Percentiles rank a stretch among this genome's conserved stretches.
phyloP scores from a whole-genome alignment of 306 rosid species.

The Prunus dulcis region DNA sequence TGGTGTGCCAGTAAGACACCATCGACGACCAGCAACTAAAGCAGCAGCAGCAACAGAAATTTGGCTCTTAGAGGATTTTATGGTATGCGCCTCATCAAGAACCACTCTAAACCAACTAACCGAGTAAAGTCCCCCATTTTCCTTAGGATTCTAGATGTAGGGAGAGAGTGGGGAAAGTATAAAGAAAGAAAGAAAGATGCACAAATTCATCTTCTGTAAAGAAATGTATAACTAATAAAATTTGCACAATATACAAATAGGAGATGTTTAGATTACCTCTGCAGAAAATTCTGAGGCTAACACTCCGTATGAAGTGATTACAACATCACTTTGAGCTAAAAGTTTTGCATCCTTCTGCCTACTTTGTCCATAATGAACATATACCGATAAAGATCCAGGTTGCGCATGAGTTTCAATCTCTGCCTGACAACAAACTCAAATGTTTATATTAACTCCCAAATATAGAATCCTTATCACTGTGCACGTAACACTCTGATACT shows the following conservation, averaged over 20 bases:
- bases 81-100: constrained; percentile 95
- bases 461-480: constrained; percentile 2
- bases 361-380: constrained; percentile 91
- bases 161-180: constrained; percentile 15
- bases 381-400: constrained; percentile 67
- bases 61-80: constrained; percentile 92
- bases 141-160: constrained; percentile 59
- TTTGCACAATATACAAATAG: constrained; percentile 3
- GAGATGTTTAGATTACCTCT: constrained; percentile 57
- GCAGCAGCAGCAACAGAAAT: constrained; percentile 77
- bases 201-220: constrained; percentile 12
- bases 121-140: constrained; percentile 71
- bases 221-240: constrained; percentile 10
- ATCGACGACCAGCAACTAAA: constrained; percentile 77
- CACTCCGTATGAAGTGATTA: constrained; percentile 84
- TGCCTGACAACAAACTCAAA: constrained; percentile 55
- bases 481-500: constrained; percentile 9
- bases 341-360: constrained; percentile 77
- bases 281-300: constrained; percentile 81
- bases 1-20: constrained; percentile 99
- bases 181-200: constrained; percentile 14
- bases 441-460: constrained; percentile 26
- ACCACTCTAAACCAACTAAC: constrained; percentile 91
- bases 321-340: constrained; percentile 74
- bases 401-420: constrained; percentile 85